Evolutionary conservation across 2,329 filamentous ascomycete genomes (phyloP), one percentile per base, ranked within the genome.

Genomic region (Sarocladium oryzae): DNA sequence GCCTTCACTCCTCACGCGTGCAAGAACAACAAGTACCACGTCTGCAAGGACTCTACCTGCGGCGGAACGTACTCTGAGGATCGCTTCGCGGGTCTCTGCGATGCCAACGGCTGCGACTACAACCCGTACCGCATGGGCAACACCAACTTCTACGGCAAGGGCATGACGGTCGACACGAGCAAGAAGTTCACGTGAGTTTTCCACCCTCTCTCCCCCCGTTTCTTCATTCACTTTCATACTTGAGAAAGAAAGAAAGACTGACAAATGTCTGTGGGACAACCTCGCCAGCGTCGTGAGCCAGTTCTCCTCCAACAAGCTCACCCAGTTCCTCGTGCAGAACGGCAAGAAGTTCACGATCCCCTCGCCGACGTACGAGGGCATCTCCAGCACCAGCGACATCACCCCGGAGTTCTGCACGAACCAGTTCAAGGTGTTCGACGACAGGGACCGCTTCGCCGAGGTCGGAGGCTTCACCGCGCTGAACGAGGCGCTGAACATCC

Each of bases 31-130:
- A 70, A 69, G 49, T 70, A 72, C 49, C 62, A 56, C 46, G 46
- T 56, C 51, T 62, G 60, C 46, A 26, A 55, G 18, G 54, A 41
- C 16, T 28, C 8, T 2, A 55, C 55, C 15, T 79, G 76, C 57
- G 77, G 78, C 49, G 77, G 73, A 45, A 69, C 72, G 16, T 76
- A 72, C 59, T 70, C 66, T 5, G 59, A 63, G 50, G 65, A 73
- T 55, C 77, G 79, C 56, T 82, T 82, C 61, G 67, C 63, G 13
- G 80, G 80, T 53, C 66, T 76, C 38, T 86, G 82, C 67, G 82
- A 85, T 63, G 77, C 77, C 53, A 77, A 81, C 56, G 82, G 82
- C 20, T 86, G 82, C 59, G 82, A 84, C 61, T 84, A 79, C 72
- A 84, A 84, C 73, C 68, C 76, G 23, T 85, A 77, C 76, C 80